Percentiles rank a stretch among this genome's conserved stretches.
Evolutionary conservation across 2,329 filamentous ascomycete genomes (phyloP).

Genomic region (Westerdykella aurantiaca): DNA sequence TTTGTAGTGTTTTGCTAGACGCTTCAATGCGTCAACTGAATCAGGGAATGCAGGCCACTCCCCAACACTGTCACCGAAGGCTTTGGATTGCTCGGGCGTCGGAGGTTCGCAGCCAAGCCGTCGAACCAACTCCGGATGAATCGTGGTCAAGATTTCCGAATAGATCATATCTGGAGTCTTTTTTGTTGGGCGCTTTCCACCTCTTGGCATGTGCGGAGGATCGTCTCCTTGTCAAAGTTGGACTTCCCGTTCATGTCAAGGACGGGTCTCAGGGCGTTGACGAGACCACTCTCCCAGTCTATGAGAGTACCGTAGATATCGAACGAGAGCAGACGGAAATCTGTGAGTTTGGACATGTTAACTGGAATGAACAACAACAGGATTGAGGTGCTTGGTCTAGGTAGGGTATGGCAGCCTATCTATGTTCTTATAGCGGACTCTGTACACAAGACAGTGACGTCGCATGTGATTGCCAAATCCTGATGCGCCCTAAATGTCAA

Average conservation of each 20-base stretch:
- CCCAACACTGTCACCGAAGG: conserved; percentile 50
- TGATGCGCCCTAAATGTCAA: too few relatives aligned
- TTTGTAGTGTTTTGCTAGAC: conserved; percentile 49
- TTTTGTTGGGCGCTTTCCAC: conserved; percentile 48
- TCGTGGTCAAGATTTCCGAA: conserved; percentile 51
- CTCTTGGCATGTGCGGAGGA: conserved; percentile 41
- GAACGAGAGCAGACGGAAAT: conserved; percentile 58
- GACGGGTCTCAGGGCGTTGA: conserved; percentile 48
- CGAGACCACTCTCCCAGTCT: conserved; percentile 68
- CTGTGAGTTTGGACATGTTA: conserved; percentile 31
- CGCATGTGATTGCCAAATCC: too few relatives aligned
- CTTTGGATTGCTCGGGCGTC: conserved; percentile 38
- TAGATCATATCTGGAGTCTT: conserved; percentile 56
- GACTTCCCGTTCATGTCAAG: conserved; percentile 34
- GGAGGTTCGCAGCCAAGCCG: conserved; percentile 39
- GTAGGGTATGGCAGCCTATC: background rate
- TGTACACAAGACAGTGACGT: too few relatives aligned
- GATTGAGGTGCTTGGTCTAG: background rate
- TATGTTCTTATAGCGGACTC: too few relatives aligned
- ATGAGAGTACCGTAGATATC: conserved; percentile 77
- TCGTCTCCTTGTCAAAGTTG: conserved; percentile 18
- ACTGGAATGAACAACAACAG: background rate
- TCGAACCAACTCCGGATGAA: conserved; percentile 45
- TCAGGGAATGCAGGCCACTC: conserved; percentile 55
- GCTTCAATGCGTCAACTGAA: conserved; percentile 49